phyloP scores from a whole-genome alignment of 305 asterid species.

The Solanum aculeatissimum region DNA sequence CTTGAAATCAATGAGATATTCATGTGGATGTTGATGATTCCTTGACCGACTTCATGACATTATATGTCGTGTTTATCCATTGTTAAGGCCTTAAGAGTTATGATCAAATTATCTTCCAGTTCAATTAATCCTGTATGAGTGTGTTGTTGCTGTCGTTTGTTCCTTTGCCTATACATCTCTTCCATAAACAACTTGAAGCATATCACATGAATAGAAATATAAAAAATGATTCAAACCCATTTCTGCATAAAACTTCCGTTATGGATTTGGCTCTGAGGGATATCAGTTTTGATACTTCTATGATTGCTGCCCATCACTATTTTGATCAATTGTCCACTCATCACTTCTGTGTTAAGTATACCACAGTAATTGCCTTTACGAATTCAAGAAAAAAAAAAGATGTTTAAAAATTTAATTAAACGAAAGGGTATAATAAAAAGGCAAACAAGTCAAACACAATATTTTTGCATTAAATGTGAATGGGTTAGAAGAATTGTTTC shows the following conservation, averaged over 20 bases:
- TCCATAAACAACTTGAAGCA: neutral
- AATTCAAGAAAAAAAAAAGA: neutral
- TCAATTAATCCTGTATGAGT: neutral
- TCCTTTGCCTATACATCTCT: neutral
- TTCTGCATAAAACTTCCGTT: neutral
- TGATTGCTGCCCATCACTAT: neutral
- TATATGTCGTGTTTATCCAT: neutral
- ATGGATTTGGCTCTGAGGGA: neutral
- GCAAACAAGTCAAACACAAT: neutral
- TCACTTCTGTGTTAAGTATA: neutral
- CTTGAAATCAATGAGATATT: neutral
- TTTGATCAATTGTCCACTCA: neutral
- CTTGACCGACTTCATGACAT: neutral
- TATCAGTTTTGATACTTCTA: neutral
- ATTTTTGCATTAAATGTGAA: neutral
- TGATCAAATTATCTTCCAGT: neutral
- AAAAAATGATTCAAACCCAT: neutral
- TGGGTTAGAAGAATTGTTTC: neutral
- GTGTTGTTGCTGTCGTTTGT: neutral
- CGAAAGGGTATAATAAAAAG: neutral
- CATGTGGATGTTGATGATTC: neutral
- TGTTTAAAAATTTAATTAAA: neutral
- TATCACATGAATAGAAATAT: neutral
- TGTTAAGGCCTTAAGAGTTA: neutral
- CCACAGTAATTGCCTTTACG: neutral